Base-by-base conservation (phyloP, 1,284 basidiomycete genomes). In the Cutaneotrichosporon dermatis region DNA sequence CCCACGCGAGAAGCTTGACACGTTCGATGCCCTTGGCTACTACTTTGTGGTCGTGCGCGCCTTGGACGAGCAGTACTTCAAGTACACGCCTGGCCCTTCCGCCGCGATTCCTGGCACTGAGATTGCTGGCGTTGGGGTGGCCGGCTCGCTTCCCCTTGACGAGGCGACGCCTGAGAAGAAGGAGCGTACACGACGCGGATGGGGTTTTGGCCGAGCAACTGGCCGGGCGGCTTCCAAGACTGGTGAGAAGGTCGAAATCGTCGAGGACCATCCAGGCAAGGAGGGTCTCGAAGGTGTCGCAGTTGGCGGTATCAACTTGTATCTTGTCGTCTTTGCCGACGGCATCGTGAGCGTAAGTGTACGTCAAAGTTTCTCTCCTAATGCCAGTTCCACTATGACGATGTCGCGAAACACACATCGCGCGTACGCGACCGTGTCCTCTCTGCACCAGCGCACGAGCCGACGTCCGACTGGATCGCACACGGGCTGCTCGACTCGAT, bases 401-500 rank as follows among this genome's bases (percentile, higher is more conserved):
- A 97, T 70, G 86, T 96, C 52, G 86, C 86, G 57, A 91, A 92
- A 71, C 93, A 98, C 73, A 86, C 85, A 2, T 83, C 89, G 62
- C 85, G 87, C 15, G 89, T 97, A 2, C 83, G 88, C 41, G 86
- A 86, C 66, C 85, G 87, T 41, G 82, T 90, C 36, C 75, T 85
- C 50, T 25, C 36, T 2, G 52, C 52, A 8, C 50, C 15, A 0
- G 33, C 36, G 6, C 42, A 58, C 39, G 58, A 63, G 49, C 64
- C 62, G 11, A 55, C 68, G 15, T 57, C 66, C 1, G 92, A 95
- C 73, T 97, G 92, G 92, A 92, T 98, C 65, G 91, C 92, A 0
- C 92, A 98, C 75, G 90, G 88, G 13, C 82, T 97, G 55, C 82
- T 97, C 71, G 94, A 97, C 72, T 95, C 92, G 1, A 86, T 97